Evolutionary conservation across 371 early-diverging fungal genomes (phyloP), one percentile per base, ranked within the genome.

Genomic region (Umbelopsis sp.): DNA sequence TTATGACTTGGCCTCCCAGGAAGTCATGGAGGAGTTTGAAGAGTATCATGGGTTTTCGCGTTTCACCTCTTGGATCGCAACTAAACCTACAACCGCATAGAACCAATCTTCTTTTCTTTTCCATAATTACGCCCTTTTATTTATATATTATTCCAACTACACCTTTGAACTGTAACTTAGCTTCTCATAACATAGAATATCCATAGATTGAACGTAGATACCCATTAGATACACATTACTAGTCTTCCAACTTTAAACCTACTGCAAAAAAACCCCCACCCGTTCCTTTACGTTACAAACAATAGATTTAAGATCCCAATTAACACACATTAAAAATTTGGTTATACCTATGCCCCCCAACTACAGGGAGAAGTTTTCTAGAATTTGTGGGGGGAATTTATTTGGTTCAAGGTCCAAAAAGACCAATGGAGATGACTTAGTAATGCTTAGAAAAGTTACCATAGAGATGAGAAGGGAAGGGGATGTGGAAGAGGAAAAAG

Each of bases 11-110:
- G 81, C 81, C 16, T 74, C 78, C 3, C 66, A 74, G 29, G 80
- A 81, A 50, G 72, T 80, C 12, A 48, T 81, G 22, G 80, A 81
- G 25, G 83, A 83, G 69, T 80, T 74, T 71, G 81, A 83, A 50
- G 77, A 77, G 22, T 77, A 76, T 50, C 76, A 78, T 46, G 72
- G 77, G 4, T 83, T 83, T 63, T 72, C 81, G 11, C 70, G 83
- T 22, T 79, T 73, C 65, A 72, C 73, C 48, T 76, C 74, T 41
- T 83, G 79, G 78, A 76, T 80, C 20, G 81, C 77, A 8, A 73
- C 53, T 41, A 83, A 83, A 29, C 50, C 66, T 48, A 20, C 44
- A 46, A n/a, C 65, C 24, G 18, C 12, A 16, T 41, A 41, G 41
- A 41, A 41, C 12, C 41, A 41, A 41, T 10, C 2, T 41, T 41